A percentile compares a stretch with the other conserved stretches of the same genome.
Conservation (phyloP, 306 rosid genomes). For the Pterocarpus macrocarpus region DNA sequence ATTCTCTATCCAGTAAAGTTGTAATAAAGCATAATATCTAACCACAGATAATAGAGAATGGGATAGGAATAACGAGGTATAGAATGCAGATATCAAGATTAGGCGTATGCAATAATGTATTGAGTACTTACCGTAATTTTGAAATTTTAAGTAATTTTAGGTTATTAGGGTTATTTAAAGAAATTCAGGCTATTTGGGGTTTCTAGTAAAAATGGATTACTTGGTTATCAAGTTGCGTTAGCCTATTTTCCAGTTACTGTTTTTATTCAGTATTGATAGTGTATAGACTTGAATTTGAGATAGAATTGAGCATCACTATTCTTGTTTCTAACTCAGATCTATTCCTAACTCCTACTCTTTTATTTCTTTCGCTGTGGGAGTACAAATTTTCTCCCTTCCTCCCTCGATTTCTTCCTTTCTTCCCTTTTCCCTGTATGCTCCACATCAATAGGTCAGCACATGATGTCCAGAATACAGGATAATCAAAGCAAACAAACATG, state of each 20-base stretch:
- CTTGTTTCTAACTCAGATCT: conserved; percentile 15
- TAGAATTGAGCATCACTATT: conserved; percentile 14
- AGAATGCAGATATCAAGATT: not conserved
- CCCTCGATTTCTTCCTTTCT: not conserved
- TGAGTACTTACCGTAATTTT: conserved; percentile 4
- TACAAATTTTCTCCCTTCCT: conserved; percentile 17
- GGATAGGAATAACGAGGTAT: not conserved
- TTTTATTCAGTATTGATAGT: not conserved
- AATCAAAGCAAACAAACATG: conserved; percentile 25
- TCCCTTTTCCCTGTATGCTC: conserved; percentile 3
- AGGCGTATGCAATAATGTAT: not conserved
- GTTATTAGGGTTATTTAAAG: not conserved
- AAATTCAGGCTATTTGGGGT: conserved; percentile 1
- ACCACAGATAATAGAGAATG: not conserved
- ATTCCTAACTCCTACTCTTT: conserved; percentile 15
- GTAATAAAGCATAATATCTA: conserved; percentile 13
- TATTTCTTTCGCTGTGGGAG: not conserved
- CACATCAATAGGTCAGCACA: conserved; percentile 25
- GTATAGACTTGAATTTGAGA: not conserved
- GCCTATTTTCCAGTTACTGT: not conserved
- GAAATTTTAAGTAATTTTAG: not conserved
- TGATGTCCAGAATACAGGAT: conserved; percentile 3
- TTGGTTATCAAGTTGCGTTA: not conserved
- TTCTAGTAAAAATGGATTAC: not conserved
- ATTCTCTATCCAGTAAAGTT: not conserved